Conservation (phyloP, 2,329 filamentous ascomycete species). For the Moelleriella libera region DNA sequence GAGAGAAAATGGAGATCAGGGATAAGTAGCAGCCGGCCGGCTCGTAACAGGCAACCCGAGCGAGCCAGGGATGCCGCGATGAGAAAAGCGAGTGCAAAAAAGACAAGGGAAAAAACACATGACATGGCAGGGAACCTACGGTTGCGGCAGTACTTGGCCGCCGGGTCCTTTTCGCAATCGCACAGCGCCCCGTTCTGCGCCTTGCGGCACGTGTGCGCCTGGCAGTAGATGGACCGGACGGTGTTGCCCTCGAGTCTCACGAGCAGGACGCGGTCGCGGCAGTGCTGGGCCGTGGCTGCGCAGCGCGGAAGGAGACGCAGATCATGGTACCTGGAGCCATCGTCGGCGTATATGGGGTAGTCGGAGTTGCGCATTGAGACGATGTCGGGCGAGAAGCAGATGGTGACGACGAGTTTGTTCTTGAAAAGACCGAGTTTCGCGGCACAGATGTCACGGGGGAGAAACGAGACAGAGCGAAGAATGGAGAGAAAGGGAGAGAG, state of each 20-base stretch:
- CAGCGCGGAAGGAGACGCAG: conserved; percentile 2
- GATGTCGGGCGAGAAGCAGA: not conserved
- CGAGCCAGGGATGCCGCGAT: no score
- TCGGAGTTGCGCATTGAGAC: not conserved
- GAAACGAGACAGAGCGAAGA: no score
- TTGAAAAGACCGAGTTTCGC: no score
- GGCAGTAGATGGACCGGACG: conserved; percentile 1
- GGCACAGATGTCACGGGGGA: no score
- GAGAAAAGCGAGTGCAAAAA: no score
- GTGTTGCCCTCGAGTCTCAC: not conserved
- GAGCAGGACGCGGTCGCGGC: not conserved
- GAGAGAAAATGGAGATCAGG: not conserved
- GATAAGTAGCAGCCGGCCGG: not conserved
- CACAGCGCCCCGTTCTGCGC: conserved; percentile 1
- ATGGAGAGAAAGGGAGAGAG: no score
- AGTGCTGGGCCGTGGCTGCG: not conserved
- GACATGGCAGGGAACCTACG: not conserved
- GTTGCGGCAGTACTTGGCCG: not conserved
- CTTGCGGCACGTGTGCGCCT: conserved; percentile 1
- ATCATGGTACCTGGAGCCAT: not conserved
- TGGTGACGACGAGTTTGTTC: no score
- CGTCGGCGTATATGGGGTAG: not conserved
- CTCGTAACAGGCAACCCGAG: no score
- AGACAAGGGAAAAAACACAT: no score
- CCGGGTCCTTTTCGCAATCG: not conserved